Conservation (phyloP, 2,329 filamentous ascomycete genomes). For the Colletotrichum cuscutae region DNA sequence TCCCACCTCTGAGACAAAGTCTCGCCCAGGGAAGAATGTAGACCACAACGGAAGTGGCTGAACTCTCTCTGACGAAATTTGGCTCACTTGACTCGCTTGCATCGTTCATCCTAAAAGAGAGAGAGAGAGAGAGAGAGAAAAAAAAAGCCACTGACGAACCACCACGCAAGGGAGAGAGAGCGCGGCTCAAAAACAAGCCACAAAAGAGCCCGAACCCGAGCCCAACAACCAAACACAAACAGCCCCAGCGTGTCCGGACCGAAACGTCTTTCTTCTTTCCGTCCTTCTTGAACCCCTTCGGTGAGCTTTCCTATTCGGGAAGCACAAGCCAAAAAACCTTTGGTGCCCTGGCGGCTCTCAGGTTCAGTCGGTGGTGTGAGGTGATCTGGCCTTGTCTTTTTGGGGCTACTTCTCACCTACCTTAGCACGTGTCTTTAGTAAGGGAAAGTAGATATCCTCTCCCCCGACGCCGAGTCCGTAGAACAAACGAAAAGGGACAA, state of each 20-base stretch:
- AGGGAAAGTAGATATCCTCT: too few relatives aligned
- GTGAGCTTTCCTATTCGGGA: neutral
- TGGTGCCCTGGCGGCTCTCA: too few relatives aligned
- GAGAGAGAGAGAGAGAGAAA: too few relatives aligned
- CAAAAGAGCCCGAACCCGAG: neutral
- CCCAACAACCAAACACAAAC: neutral
- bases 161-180: neutral
- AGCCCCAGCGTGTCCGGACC: neutral
- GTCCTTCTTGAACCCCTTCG: neutral
- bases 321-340: neutral
- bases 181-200: neutral
- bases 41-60: neutral
- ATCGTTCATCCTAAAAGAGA: neutral
- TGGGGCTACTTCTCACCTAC: too few relatives aligned
- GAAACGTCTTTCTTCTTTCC: conserved; percentile 7
- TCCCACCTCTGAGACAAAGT: neutral
- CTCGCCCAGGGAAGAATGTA: neutral
- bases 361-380: too few relatives aligned
- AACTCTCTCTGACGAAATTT: neutral
- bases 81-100: too few relatives aligned
- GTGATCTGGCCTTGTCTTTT: too few relatives aligned
- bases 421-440: too few relatives aligned
- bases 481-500: too few relatives aligned
- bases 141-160: neutral
- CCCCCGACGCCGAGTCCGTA: too few relatives aligned